Percentiles rank a stretch among this genome's conserved stretches.
phyloP scores from a whole-genome alignment of 2,329 filamentous ascomycete species.

The Fusarium vanettenii region DNA sequence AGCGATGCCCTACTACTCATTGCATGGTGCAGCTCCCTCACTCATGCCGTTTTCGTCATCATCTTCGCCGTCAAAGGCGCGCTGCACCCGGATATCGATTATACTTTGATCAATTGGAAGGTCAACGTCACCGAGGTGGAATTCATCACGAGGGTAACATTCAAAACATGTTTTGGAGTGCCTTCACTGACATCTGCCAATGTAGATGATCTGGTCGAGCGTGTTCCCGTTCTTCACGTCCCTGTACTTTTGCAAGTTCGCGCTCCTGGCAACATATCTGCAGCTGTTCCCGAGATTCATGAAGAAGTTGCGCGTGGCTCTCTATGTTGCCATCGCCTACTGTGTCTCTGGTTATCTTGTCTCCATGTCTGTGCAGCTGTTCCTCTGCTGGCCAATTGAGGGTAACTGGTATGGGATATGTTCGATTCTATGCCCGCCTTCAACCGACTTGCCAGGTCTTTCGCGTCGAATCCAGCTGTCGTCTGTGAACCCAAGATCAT shows the following conservation, averaged over 20 bases:
- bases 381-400: slow-evolving; percentile 24
- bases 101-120: slow-evolving; percentile 25
- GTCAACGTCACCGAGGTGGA: slow-evolving; percentile 2
- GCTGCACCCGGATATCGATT: slow-evolving; percentile 14
- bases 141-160: not conserved
- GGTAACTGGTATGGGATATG: slow-evolving; percentile 24
- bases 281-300: slow-evolving; percentile 36
- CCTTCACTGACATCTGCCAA: not conserved
- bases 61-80: slow-evolving; percentile 1
- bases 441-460: not conserved
- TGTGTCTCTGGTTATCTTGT: slow-evolving; percentile 1
- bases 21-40: slow-evolving; percentile 19
- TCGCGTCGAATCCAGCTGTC: not conserved
- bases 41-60: slow-evolving; percentile 12
- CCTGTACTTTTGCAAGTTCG: slow-evolving; percentile 36
- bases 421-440: not conserved
- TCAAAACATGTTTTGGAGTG: not conserved
- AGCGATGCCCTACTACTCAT: slow-evolving; percentile 14
- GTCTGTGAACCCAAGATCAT: not conserved
- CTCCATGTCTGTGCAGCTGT: slow-evolving; percentile 18
- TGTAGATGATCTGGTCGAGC: slow-evolving; percentile 20
- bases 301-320: slow-evolving; percentile 11
- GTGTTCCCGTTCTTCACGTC: slow-evolving; percentile 27
- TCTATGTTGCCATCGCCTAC: slow-evolving; percentile 17
- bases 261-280: slow-evolving; percentile 29